Base-by-base conservation (phyloP, 495 filamentous ascomycete species). In the Clavariopsis aquatica region DNA sequence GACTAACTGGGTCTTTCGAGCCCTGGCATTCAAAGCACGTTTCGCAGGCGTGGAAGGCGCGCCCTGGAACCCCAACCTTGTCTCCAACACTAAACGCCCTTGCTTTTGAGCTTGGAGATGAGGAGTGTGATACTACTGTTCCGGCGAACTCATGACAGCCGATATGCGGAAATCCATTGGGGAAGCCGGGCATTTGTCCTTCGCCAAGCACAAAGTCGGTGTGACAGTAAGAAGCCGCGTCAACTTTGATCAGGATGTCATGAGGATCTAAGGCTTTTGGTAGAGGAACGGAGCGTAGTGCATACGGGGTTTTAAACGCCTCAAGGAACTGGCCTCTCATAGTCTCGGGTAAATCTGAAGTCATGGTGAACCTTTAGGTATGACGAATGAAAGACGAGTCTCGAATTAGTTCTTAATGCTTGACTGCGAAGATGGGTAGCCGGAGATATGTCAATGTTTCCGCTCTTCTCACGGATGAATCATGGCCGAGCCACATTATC, bases 181-280 rank as follows among this genome's bases (percentile, higher is more conserved):
- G 66, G 41, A 64, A 46, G 3, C 64, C 65, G 20, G 70, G 63
- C 74, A 77, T 76, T 17, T 71, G 63, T 26, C 75, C 75, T 17
- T 66, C 60, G 36, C 72, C 72, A 23, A 76, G 72, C 13, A 78
- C 75, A 28, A 57, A 65, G 58, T 78, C 75, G 13, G 75, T 76
- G 68, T 78, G 75, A 63, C 75, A 78, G 66, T 78, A 78, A 12
- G 74, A 76, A 4, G 75, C 75, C 2, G 74, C 75, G 41, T 71
- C 68, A 8, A 78, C 75, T 56, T 72, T 72, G 65, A 78, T 68
- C 1, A 78, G 69, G 12, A 78, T 47, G 47, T 76, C 75, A 45
- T 74, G 45, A n/a, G 74, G 70, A 0, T 52, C 49, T 13, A 66
- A 36, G 20, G 69, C 64, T 9, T 57, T 43, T 9, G 75, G 75